These are phyloP conservation scores for Sequoia sempervirens DNA, from an alignment of 75 land plant genomes.

Conservation along the genomic window DNA sequence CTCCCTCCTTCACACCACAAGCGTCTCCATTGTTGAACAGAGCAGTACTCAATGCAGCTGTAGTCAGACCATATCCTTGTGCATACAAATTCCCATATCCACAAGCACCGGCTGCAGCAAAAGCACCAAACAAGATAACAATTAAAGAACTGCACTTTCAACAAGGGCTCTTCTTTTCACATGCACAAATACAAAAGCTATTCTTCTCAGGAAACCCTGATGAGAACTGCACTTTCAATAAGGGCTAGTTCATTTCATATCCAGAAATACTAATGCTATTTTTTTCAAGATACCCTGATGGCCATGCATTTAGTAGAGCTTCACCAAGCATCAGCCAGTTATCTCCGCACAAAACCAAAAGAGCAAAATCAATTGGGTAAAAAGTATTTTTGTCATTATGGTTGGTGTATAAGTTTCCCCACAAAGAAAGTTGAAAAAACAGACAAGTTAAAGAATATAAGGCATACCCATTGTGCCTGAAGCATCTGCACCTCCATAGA, in stretches of 20 bases:
- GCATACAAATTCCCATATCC: constrained; percentile 53
- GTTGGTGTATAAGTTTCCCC: not conserved
- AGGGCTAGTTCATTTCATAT: not conserved
- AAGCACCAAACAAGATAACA: not conserved
- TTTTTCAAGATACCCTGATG: not conserved
- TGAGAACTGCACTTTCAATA: not conserved
- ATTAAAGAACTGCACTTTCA: not conserved
- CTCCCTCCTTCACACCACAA: constrained; percentile 38
- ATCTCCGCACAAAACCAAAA: not conserved
- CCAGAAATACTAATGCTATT: not conserved
- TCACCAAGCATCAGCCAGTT: not conserved
- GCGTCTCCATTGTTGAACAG: constrained; percentile 40
- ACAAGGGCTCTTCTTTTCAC: not conserved
- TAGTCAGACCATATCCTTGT: constrained; percentile 45
- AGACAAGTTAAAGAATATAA: not conserved
- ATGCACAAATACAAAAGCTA: not conserved
- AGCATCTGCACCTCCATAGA: constrained; percentile 56
- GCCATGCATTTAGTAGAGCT: not conserved
- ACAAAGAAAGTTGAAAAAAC: not conserved
- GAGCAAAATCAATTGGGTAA: not conserved
- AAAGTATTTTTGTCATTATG: not conserved
- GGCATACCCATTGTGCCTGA: constrained; percentile 56
- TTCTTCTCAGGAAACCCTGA: not conserved
- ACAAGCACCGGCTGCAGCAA: constrained; percentile 54
- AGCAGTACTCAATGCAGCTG: constrained; percentile 53